Base-by-base conservation (phyloP, 306 rosid genomes). In the Gillenia trifoliata region DNA sequence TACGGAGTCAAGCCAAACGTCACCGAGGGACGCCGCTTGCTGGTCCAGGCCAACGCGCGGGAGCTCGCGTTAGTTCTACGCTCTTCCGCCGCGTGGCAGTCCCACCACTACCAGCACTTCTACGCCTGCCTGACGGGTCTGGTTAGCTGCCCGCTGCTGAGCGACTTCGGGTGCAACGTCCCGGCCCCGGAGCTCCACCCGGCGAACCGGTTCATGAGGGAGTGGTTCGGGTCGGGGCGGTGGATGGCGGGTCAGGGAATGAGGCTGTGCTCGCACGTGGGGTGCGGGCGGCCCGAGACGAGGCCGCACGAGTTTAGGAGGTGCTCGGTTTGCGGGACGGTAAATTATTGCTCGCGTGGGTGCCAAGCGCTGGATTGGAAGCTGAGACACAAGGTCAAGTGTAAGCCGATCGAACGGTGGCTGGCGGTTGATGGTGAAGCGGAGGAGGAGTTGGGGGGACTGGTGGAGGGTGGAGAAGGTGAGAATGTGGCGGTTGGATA, bases 291-390 rank as follows among this genome's bases (percentile, higher is more conserved):
- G 5, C 92, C 91, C 13, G 97, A 93, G 83, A 88, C 92, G 8
- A 82, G 97, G 71, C 83, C 92, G 16, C 91, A 91, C 47, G 98
- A 93, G 84, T 93, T 88, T 56, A 91, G 98, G 6, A 73, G 94
- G 68, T 93, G 98, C 73, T 89, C 98, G 0, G 92, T 89, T 20
- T 93, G 98, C 17, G 92, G 98, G 0, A 83, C 72, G 74, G 98
- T 81, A 20, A 91, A 89, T 7, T 93, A 93, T 65, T 93, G 98
- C 66, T 93, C 98, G 7, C 92, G 98, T 10, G 93, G 88, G 2
- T 93, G 98, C 59, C 98, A 93, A 66, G 90, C 97, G 52, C 67
- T 93, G 11, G 97, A 93, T 77, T 93, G 98, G 97, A 93, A 89
- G 73, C 59, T 85, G 68, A 63, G 91, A 3, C 98, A 93, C 28